These are phyloP conservation scores for Lachnellula subtilissima DNA, from an alignment of 2,329 filamentous ascomycete species.

Conservation along the genomic window DNA sequence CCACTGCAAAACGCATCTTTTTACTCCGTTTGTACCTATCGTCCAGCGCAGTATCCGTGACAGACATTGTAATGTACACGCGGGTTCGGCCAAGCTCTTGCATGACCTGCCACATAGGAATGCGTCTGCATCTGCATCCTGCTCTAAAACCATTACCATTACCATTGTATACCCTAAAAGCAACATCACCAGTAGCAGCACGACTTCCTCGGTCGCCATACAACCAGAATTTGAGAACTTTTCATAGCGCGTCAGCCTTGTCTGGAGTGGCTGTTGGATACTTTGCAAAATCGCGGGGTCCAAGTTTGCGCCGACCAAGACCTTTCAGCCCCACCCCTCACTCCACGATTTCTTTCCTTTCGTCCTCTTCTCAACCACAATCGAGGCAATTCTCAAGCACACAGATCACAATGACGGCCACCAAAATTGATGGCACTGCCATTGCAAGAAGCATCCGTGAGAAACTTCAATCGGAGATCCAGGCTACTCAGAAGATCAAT, in stretches of 20 bases:
- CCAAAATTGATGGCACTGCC: constrained; percentile 91
- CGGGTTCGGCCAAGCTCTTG: neutral
- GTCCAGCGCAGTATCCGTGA: no score
- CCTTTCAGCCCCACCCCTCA: constrained; percentile 17
- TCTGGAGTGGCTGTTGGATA: constrained; percentile 6
- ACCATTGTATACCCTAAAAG: no score
- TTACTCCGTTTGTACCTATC: no score
- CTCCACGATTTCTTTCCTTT: constrained; percentile 1
- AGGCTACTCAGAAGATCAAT: constrained; percentile 73
- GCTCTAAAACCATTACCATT: no score
- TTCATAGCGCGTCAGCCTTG: constrained; percentile 11
- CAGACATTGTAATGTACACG: no score
- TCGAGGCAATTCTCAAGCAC: constrained; percentile 45
- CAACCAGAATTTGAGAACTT: constrained; percentile 1
- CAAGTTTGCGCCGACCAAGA: constrained; percentile 13
- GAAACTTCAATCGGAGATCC: constrained; percentile 73
- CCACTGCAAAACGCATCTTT: no score
- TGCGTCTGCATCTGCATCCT: neutral
- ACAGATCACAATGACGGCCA: constrained; percentile 68
- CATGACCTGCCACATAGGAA: neutral
- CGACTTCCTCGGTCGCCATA: constrained; percentile 10
- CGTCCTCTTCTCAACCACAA: constrained; percentile 5
- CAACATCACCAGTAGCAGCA: neutral
- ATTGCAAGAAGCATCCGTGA: constrained; percentile 91
- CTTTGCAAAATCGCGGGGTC: constrained; percentile 24